These are phyloP conservation scores for Psilocybe tampanensis DNA, from an alignment of 768 basidiomycete genomes.

Conservation along the genomic window DNA sequence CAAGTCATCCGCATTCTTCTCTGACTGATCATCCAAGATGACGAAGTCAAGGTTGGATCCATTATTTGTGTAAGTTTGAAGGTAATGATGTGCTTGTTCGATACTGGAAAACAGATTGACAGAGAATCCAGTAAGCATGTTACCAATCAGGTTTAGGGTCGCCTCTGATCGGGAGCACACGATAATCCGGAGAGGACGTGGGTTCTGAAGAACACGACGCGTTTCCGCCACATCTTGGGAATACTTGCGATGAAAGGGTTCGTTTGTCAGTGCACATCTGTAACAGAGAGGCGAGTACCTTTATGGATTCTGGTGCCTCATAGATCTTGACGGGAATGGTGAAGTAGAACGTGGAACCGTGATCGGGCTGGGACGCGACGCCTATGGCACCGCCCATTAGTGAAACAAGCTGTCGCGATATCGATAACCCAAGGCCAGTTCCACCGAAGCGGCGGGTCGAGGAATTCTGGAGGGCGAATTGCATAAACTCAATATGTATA, in stretches of 20 bases:
- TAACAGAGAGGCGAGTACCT: slow-evolving; percentile 36
- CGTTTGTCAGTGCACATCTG: neutral
- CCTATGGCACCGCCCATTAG: slow-evolving; percentile 78
- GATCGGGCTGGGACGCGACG: slow-evolving; percentile 62
- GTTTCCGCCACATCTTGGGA: slow-evolving; percentile 48
- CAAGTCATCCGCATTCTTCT: slow-evolving; percentile 58
- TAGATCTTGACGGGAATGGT: slow-evolving; percentile 67
- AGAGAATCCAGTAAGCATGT: slow-evolving; percentile 58
- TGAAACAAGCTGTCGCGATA: slow-evolving; percentile 73
- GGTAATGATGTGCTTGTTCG: slow-evolving; percentile 45
- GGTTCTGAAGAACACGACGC: slow-evolving; percentile 46
- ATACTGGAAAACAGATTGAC: slow-evolving; percentile 46
- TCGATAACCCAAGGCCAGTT: slow-evolving; percentile 76
- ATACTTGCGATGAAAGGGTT: slow-evolving; percentile 34
- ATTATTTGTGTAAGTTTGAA: slow-evolving; percentile 33
- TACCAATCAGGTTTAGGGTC: slow-evolving; percentile 56
- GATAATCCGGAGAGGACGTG: slow-evolving; percentile 50
- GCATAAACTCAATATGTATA: neutral
- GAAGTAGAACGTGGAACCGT: slow-evolving; percentile 76
- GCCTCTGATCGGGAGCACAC: slow-evolving; percentile 62
- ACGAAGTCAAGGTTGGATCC: slow-evolving; percentile 58
- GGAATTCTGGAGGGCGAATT: slow-evolving; percentile 46
- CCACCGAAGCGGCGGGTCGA: slow-evolving; percentile 78
- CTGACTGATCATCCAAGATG: slow-evolving; percentile 68
- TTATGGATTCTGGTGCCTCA: slow-evolving; percentile 56